Base-by-base conservation (phyloP, 176 grass and related monocot species). In the Oryza brachyantha region DNA sequence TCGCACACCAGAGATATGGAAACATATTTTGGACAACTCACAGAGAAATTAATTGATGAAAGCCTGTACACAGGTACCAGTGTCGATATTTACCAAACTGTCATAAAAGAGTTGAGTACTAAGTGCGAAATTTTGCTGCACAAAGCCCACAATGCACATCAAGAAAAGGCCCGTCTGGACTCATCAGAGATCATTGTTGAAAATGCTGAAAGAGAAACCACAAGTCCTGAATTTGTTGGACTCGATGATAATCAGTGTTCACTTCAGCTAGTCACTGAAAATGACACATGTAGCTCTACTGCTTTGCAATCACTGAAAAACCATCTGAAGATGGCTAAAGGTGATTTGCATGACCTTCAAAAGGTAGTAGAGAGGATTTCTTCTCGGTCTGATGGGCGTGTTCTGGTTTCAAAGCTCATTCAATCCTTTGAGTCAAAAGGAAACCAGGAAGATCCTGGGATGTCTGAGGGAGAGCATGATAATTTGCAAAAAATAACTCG, bases 391-490 rank as follows among this genome's bases (percentile, higher is more conserved):
- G 77, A 74, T 81, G 88, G 88, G 31, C 87, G 80, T 66, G 85
- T 77, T 70, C 85, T 91, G 16, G 88, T 98, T 66, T 88, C 95
- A 42, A 92, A 94, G 77, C 92, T 98, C 75, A 93, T 98, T 58
- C 86, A 94, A 40, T 89, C 95, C 78, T 98, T 92, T 48, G 95
- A 98, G 75, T 70, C 83, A 59, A 90, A 98, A 81, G 68, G 58
- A 79, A 90, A 74, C 80, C 76, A 83, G 61, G 75, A 64, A 81
- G 87, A 90, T 63, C 72, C 61, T 90, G 67, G 86, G 79, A 68
- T 81, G 24, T 81, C 87, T 66, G 84, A 84, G 39, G 89, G 86
- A 55, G 89, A 92, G 83, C 83, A 75, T 82, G 88, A 94, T 84
- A 76, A 83, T 71, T 87, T 80, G 52, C 75, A 78, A 28, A 82